Conservation (phyloP, 139 green algal genomes). For the Trebouxia sp. region DNA sequence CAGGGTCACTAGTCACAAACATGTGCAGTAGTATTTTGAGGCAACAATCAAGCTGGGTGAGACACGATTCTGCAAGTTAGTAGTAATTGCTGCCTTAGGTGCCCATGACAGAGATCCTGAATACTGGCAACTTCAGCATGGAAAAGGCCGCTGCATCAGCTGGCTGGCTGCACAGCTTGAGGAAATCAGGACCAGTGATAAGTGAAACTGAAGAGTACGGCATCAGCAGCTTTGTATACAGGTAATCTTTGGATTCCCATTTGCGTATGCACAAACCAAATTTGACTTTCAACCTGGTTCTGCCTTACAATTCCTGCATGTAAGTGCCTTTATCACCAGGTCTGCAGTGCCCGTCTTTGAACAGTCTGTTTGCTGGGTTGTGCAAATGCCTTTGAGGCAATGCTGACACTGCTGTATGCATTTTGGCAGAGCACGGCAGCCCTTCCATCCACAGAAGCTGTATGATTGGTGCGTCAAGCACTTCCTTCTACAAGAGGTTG, state of each 20-base stretch:
- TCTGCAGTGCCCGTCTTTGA: too few relatives aligned
- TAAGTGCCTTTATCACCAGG: not conserved
- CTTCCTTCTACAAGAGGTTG: not conserved
- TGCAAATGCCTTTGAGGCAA: not conserved
- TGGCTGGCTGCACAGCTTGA: conserved; percentile 68
- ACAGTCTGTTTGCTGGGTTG: not conserved
- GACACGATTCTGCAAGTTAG: not conserved
- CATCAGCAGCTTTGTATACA: conserved; percentile 75
- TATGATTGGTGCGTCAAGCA: conserved; percentile 47
- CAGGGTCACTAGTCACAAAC: too few relatives aligned
- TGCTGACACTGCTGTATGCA: not conserved
- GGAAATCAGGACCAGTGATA: conserved; percentile 24
- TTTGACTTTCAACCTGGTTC: too few relatives aligned
- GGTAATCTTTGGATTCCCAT: too few relatives aligned
- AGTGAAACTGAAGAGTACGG: conserved; percentile 68
- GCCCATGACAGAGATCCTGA: not conserved
- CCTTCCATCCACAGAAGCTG: conserved; percentile 78
- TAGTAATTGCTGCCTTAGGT: conserved; percentile 30
- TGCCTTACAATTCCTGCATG: not conserved
- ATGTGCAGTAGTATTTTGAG: too few relatives aligned
- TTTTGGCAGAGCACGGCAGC: conserved; percentile 44
- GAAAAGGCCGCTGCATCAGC: conserved; percentile 58
- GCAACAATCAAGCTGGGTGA: too few relatives aligned
- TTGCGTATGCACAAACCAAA: too few relatives aligned
- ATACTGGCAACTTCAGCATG: conserved; percentile 54